These are phyloP conservation scores for Lactarius evosmus DNA, from an alignment of 768 basidiomycete species.

Conservation along the genomic window DNA sequence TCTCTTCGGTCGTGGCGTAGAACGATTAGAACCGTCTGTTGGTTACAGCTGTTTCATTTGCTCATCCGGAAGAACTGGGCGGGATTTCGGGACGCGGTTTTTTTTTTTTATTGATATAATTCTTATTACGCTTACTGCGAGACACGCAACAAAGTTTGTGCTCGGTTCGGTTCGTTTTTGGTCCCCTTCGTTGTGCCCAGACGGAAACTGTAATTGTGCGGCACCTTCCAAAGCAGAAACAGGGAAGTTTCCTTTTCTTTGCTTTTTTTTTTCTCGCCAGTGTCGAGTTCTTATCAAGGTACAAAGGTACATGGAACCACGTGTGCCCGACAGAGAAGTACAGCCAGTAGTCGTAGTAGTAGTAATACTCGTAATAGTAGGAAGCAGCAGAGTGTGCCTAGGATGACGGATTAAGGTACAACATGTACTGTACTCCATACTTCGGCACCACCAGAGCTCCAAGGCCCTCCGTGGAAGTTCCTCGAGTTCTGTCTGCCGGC, in stretches of 20 bases:
- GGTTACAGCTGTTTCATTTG: neutral
- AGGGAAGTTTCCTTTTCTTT: neutral
- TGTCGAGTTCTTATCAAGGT: neutral
- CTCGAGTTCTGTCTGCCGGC: too few species aligned
- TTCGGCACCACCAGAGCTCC: neutral
- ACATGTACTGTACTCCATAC: neutral
- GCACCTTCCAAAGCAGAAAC: neutral
- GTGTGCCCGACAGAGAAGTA: neutral
- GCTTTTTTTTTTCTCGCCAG: neutral
- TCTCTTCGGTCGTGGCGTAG: neutral
- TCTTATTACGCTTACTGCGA: neutral
- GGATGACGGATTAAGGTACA: neutral
- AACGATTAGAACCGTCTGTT: neutral
- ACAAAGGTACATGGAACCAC: neutral
- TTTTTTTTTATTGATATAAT: neutral
- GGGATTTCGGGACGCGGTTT: too few species aligned
- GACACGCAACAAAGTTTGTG: neutral
- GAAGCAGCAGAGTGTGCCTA: neutral
- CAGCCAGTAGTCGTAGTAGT: neutral
- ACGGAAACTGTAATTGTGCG: neutral
- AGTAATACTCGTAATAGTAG: neutral
- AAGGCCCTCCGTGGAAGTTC: neutral
- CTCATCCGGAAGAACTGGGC: neutral
- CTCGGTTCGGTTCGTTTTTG: neutral
- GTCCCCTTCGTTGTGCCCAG: neutral